A percentile compares a stretch with the other conserved stretches of the same genome.
Conservation (phyloP, 2,329 filamentous ascomycete genomes). For the Myriosclerotinia curreyana region DNA sequence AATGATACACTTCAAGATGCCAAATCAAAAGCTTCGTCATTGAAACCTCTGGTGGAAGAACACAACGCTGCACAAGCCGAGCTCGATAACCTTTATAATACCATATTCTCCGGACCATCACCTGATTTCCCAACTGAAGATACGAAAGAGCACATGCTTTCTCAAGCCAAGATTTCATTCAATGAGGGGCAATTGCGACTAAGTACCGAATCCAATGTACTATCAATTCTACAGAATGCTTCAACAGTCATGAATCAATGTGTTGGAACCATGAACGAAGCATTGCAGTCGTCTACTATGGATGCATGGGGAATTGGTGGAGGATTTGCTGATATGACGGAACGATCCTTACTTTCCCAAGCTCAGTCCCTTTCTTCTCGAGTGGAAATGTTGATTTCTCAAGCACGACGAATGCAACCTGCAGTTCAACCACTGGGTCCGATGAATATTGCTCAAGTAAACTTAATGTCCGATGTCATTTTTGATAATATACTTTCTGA, state of each 20-base stretch:
- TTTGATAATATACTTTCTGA: conserved; percentile 54
- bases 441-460: conserved; percentile 46
- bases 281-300: conserved; percentile 43
- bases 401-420: conserved; percentile 44
- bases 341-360: conserved; percentile 46
- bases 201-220: conserved; percentile 44
- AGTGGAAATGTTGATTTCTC: conserved; percentile 42
- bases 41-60: conserved; percentile 42
- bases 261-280: conserved; percentile 43
- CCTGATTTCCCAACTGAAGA: conserved; percentile 53
- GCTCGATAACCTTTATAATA: conserved; percentile 50
- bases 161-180: conserved; percentile 41
- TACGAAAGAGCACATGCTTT: conserved; percentile 42
- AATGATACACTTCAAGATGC: conserved; percentile 44
- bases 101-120: conserved; percentile 52
- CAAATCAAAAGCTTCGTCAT: conserved; percentile 36
- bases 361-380: conserved; percentile 52
- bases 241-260: conserved; percentile 41
- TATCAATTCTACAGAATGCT: conserved; percentile 43
- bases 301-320: conserved; percentile 49
- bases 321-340: conserved; percentile 27
- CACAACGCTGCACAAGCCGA: conserved; percentile 46
- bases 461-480: conserved; percentile 49
- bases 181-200: conserved; percentile 40
- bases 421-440: conserved; percentile 41